Evolutionary conservation across 106 monocot genomes (phyloP).

Genomic region (Narthecium ossifragum): DNA sequence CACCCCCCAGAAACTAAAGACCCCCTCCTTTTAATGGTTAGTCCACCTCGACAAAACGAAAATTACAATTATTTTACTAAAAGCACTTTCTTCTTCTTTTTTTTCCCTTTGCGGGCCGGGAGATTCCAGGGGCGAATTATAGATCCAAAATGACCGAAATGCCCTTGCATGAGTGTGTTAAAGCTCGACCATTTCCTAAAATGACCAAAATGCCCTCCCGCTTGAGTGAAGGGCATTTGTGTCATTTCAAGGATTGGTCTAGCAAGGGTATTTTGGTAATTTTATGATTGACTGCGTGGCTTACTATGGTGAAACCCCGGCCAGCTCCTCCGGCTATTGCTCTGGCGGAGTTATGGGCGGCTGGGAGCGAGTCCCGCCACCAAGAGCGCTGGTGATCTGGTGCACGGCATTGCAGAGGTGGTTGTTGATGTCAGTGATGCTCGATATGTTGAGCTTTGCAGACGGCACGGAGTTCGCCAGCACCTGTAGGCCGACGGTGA

Average conservation of each 20-base stretch:
- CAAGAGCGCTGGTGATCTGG: slow-evolving; percentile 59
- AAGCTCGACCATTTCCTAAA: slow-evolving; percentile 10
- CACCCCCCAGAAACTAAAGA: not conserved
- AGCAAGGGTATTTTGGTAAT: slow-evolving; percentile 20
- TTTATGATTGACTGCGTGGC: not conserved
- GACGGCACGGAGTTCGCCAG: slow-evolving; percentile 71
- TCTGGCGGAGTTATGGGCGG: slow-evolving; percentile 1
- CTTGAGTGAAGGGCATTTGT: slow-evolving; percentile 22
- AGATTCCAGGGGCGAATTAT: no score
- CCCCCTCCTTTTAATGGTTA: not conserved
- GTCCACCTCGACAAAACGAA: no score
- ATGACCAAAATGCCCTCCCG: slow-evolving; percentile 39
- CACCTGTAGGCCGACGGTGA: slow-evolving; percentile 74
- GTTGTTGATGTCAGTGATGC: slow-evolving; percentile 70
- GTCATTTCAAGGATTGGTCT: slow-evolving; percentile 31
- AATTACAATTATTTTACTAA: not conserved
- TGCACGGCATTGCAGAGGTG: slow-evolving; percentile 67
- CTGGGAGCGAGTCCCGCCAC: not conserved
- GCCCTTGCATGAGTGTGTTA: not conserved
- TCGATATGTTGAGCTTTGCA: slow-evolving; percentile 84
- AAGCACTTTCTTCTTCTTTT: slow-evolving; percentile 2
- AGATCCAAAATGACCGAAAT: slow-evolving; percentile 23
- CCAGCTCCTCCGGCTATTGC: slow-evolving; percentile 12
- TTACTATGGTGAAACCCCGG: not conserved
- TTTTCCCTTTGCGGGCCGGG: not conserved